These are phyloP conservation scores for Echinochloa phyllopogon DNA, from an alignment of 176 grass and related monocot genomes.

Conservation along the genomic window DNA sequence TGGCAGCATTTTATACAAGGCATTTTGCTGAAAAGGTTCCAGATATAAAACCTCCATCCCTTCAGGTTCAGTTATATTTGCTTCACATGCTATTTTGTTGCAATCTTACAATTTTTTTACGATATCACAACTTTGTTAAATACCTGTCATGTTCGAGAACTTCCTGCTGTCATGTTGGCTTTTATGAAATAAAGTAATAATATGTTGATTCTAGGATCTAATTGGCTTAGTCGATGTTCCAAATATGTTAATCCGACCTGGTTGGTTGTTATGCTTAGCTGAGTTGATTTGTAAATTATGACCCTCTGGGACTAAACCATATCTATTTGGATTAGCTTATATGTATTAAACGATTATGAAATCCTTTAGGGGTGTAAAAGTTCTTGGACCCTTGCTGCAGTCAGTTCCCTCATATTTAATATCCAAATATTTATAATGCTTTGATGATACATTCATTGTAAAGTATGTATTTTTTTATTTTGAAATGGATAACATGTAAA, in stretches of 20 bases:
- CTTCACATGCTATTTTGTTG: slow-evolving; percentile 24
- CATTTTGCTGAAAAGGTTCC: slow-evolving; percentile 94
- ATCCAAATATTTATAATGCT: not conserved
- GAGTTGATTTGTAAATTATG: not conserved
- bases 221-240: slow-evolving; percentile 5
- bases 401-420: not conserved
- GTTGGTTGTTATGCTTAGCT: slow-evolving; percentile 7
- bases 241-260: slow-evolving; percentile 1
- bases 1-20: slow-evolving; percentile 99
- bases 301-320: not conserved
- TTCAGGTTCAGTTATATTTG: slow-evolving; percentile 73
- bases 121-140: slow-evolving; percentile 2
- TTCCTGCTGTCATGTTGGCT: slow-evolving; percentile 3
- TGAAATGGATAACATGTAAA: not conserved
- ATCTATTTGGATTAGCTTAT: not conserved
- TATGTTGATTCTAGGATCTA: not conserved
- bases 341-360: not conserved
- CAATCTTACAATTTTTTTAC: slow-evolving; percentile 22
- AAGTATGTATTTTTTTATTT: slow-evolving; percentile 10
- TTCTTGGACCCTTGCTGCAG: not conserved
- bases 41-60: slow-evolving; percentile 86
- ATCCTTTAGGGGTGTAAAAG: not conserved
- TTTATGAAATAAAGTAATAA: slow-evolving; percentile 27
- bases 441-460: not conserved
- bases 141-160: slow-evolving; percentile 10